phyloP scores from a whole-genome alignment of 1,284 basidiomycete genomes.

The Tylopilus sp. region DNA sequence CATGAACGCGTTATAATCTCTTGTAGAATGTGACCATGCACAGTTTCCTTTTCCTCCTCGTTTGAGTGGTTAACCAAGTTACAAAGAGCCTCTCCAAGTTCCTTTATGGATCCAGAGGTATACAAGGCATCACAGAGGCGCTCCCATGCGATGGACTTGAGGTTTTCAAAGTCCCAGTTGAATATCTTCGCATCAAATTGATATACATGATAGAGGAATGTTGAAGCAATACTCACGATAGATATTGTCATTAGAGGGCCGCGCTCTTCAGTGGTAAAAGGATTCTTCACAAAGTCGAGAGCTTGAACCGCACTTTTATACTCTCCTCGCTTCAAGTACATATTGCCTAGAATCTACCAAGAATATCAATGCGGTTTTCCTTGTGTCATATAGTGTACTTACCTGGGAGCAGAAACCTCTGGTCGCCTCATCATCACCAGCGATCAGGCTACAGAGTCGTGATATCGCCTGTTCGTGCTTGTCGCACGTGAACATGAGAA shows the following conservation, averaged over 20 bases:
- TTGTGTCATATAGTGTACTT: neutral
- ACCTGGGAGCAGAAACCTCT: neutral
- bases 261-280: neutral
- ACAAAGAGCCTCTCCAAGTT: neutral
- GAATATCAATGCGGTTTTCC: neutral
- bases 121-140: constrained; percentile 2
- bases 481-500: neutral
- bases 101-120: neutral
- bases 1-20: neutral
- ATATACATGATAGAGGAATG: neutral
- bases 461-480: neutral
- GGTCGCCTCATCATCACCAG: neutral
- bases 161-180: constrained; percentile 6
- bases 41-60: neutral
- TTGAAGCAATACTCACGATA: neutral
- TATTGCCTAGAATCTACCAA: neutral
- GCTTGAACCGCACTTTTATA: neutral
- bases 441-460: neutral
- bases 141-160: neutral
- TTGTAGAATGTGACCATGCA: constrained; percentile 2
- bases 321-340: neutral
- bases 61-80: neutral
- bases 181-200: constrained; percentile 1
- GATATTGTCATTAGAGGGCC: constrained; percentile 5
- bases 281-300: neutral